Base-by-base conservation (phyloP, 352 stramenopile genomes). In the Globisporangium viniferum region DNA sequence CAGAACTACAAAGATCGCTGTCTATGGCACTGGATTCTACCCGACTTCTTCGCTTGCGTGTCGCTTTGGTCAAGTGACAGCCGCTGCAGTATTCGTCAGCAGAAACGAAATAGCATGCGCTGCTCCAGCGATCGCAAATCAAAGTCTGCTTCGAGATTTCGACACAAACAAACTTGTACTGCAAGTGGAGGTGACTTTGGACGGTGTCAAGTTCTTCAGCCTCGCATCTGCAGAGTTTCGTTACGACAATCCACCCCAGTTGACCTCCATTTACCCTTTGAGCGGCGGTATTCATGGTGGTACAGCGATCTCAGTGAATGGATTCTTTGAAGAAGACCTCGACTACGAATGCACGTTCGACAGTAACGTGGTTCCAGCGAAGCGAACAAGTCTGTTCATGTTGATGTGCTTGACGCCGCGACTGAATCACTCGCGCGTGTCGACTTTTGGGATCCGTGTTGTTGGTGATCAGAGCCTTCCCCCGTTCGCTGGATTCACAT, bases 261-360 rank as follows among this genome's bases (percentile, higher is more conserved):
- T 80, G 20, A 41, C 62, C 0, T 62, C 44, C 2, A 71, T 86
- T 7, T 71, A 66, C 24, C 76, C 77, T 18, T 10, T 41, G 15
- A 67, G 62, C 24, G 76, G 76, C 1, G 75, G 68, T 41, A 39
- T 71, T 8, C 46, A 29, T 14, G 79, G 79, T 29, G 61, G 68
- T 10, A 84, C 73, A 14, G 51, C 39, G 14, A 36, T 84, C 14
- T 36, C 68, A 0, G 51, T 79, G 4, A 10, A 39, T 6, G 79
- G 76, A 14, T 24, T 27, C 6, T 69, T 77, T 27, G 64, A 81
- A 20, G 59, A 69, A 51, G 64, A 39, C 2, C 54, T 86, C 12
- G 2, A 15, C 0, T 84, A 80, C 53, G 66, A 62, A 15, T 86
- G 79, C 24, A 44, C 60, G 0, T 80, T 86, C 39, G 59, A 68